These are phyloP conservation scores for Fraxinus cuspidata DNA, from an alignment of 257 asterid species.

Conservation along the genomic window DNA sequence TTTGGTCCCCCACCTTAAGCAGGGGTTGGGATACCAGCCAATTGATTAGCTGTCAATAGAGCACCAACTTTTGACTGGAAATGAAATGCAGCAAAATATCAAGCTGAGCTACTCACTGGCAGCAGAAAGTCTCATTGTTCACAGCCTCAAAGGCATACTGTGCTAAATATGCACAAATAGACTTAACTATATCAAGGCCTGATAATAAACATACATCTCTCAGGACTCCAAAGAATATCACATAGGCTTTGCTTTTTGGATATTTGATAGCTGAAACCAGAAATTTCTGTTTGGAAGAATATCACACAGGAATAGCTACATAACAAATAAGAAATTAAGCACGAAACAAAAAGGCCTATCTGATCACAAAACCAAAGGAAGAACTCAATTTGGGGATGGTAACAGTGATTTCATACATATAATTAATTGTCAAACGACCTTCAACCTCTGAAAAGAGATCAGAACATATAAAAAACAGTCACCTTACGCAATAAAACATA, in stretches of 20 bases:
- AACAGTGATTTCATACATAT: not conserved
- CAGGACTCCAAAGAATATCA: not conserved
- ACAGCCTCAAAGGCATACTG: not conserved
- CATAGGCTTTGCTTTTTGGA: not conserved
- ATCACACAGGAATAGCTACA: not conserved
- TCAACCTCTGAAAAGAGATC: not conserved
- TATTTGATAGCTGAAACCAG: not conserved
- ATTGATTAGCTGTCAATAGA: slow-evolving; percentile 10
- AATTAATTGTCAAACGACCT: not conserved
- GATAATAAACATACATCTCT: not conserved
- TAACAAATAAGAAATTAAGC: not conserved
- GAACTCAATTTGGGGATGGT: not conserved
- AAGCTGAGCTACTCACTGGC: not conserved
- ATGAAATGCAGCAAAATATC: slow-evolving; percentile 13
- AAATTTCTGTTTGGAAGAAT: not conserved
- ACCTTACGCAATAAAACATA: not conserved
- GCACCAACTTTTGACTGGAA: not conserved
- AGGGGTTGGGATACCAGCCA: slow-evolving; percentile 7
- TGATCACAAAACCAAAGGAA: not conserved
- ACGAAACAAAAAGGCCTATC: not conserved
- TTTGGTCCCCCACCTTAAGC: not conserved
- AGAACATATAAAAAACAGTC: not conserved
- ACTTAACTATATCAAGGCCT: not conserved
- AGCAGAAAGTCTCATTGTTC: not conserved
- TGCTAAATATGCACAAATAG: not conserved